Percentiles rank a stretch among this genome's conserved stretches.
Evolutionary conservation across 495 filamentous ascomycete genomes (phyloP).

Genomic region (Penicillium ucsense): DNA sequence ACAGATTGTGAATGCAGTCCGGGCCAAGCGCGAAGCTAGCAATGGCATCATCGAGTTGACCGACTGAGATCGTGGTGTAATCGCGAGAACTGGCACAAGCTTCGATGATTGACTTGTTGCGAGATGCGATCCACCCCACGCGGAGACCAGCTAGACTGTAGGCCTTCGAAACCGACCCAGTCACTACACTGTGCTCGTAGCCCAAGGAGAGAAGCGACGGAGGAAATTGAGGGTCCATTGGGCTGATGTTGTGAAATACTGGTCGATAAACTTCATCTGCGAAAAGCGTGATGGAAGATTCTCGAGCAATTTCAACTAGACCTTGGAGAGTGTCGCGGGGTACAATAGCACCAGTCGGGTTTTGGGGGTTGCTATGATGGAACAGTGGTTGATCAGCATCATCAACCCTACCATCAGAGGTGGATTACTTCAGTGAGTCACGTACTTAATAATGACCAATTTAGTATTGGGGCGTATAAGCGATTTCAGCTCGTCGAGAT

Average conservation of each 20-base stretch:
- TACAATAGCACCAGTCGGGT: constrained; percentile 71
- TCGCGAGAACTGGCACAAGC: constrained; percentile 57
- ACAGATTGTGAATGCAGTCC: constrained; percentile 53
- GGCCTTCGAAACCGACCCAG: constrained; percentile 78
- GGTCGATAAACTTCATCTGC: constrained; percentile 85
- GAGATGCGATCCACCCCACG: constrained; percentile 73
- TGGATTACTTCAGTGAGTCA: not conserved
- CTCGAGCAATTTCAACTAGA: constrained; percentile 55
- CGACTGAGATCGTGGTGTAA: constrained; percentile 82
- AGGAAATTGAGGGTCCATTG: constrained; percentile 47
- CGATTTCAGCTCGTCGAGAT: constrained; percentile 54
- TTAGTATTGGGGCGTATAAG: constrained; percentile 72
- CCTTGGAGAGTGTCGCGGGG: constrained; percentile 47
- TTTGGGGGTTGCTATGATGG: constrained; percentile 70
- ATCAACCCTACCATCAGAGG: too few species aligned
- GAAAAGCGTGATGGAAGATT: constrained; percentile 55
- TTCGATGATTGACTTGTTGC: constrained; percentile 52
- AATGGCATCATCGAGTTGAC: constrained; percentile 70
- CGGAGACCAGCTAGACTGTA: constrained; percentile 79
- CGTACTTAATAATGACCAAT: constrained; percentile 55
- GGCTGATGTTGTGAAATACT: constrained; percentile 68
- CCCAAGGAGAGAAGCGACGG: constrained; percentile 61
- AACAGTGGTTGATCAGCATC: constrained; percentile 1
- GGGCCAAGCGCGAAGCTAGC: constrained; percentile 63
- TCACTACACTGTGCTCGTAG: constrained; percentile 61